Percentiles rank a stretch among this genome's conserved stretches.
phyloP scores from a whole-genome alignment of 192 early-diverging fungal genomes.

The Cetraspora pellucida region DNA sequence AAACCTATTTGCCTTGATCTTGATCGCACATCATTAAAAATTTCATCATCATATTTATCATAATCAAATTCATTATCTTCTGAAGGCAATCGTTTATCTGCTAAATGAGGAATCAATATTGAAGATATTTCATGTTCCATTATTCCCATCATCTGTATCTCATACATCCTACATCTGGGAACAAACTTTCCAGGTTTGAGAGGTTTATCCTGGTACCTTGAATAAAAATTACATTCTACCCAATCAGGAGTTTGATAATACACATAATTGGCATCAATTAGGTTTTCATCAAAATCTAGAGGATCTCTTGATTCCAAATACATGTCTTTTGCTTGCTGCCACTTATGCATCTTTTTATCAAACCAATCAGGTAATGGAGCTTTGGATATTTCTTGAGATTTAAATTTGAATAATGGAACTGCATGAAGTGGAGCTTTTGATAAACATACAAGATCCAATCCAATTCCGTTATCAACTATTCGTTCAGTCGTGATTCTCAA shows the following conservation, averaged over 20 bases:
- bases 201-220: conserved; percentile 48
- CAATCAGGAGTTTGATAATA: conserved; percentile 85
- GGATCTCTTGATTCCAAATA: conserved; percentile 48
- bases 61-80: conserved; percentile 32
- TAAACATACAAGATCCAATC: conserved; percentile 90
- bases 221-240: conserved; percentile 92
- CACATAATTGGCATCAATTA: conserved; percentile 35
- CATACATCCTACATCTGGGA: conserved; percentile 80
- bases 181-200: conserved; percentile 59
- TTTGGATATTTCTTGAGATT: conserved; percentile 52
- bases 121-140: conserved; percentile 62
- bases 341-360: conserved; percentile 6
- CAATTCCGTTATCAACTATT: conserved; percentile 90
- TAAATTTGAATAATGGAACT: conserved; percentile 85
- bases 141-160: conserved; percentile 82
- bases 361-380: conserved; percentile 38
- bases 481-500: conserved; percentile 92
- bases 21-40: conserved; percentile 30
- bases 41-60: conserved; percentile 47
- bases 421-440: conserved; percentile 84
- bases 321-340: conserved; percentile 43
- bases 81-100: conserved; percentile 27
- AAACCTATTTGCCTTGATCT: neutral
- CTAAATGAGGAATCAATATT: conserved; percentile 57
- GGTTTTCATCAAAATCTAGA: conserved; percentile 54